These are phyloP conservation scores for Hanseniaspora taiwanica DNA, from an alignment of 805 yeast species.

Conservation along the genomic window DNA sequence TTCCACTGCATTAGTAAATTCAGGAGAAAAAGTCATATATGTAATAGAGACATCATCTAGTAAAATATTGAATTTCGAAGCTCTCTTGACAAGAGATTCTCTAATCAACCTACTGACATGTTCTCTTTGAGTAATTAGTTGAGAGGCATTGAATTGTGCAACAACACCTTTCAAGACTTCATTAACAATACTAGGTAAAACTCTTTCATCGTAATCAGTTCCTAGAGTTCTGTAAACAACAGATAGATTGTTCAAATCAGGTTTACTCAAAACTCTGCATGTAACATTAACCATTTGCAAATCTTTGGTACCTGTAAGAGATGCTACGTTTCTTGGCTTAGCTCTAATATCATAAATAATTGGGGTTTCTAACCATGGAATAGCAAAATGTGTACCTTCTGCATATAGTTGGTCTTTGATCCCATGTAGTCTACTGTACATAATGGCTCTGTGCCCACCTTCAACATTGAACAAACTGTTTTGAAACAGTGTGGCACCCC, in stretches of 20 bases:
- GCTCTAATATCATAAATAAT: constrained; percentile 91
- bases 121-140: constrained; percentile 97
- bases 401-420: constrained; percentile 68
- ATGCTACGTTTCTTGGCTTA: constrained; percentile 90
- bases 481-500: constrained; percentile 39
- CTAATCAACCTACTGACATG: constrained; percentile 83
- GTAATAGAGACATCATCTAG: constrained; percentile 96
- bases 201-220: constrained; percentile 90
- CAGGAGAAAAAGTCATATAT: constrained; percentile 94
- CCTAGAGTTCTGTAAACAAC: constrained; percentile 86
- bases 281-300: constrained; percentile 98
- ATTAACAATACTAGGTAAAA: constrained; percentile 93
- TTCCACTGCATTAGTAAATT: constrained; percentile 94
- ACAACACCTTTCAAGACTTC: constrained; percentile 94
- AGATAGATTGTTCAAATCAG: constrained; percentile 68
- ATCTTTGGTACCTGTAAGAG: constrained; percentile 95
- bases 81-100: constrained; percentile 84
- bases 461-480: constrained; percentile 72
- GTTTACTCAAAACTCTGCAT: constrained; percentile 92
- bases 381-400: constrained; percentile 90
- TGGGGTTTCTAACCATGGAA: constrained; percentile 94
- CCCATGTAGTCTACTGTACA: constrained; percentile 80
- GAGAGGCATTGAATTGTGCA: constrained; percentile 97
- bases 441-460: constrained; percentile 97
- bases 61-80: constrained; percentile 71